Evolutionary conservation across 345 rosid genomes (phyloP).

Genomic region (Brassica incana): DNA sequence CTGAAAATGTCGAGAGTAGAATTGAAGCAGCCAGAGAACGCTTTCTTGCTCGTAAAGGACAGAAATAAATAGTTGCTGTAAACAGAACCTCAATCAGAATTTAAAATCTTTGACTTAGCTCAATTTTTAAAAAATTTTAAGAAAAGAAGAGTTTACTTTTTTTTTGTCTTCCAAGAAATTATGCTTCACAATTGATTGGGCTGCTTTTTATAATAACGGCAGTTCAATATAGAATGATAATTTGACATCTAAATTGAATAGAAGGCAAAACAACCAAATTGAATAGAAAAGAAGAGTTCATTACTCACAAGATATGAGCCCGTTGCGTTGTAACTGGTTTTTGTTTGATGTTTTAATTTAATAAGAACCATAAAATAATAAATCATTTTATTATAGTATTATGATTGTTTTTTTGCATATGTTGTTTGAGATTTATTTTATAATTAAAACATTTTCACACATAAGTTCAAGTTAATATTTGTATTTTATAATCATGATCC

Average conservation of each 20-base stretch:
- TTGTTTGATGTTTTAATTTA: no score
- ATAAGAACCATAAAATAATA: no score
- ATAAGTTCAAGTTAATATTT: no score
- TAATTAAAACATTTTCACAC: no score
- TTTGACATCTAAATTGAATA: not conserved
- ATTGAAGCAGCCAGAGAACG: constrained; percentile 89
- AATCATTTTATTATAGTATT: no score
- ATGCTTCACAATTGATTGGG: no score
- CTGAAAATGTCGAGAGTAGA: constrained; percentile 51
- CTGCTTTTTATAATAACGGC: no score
- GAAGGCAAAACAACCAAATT: not conserved
- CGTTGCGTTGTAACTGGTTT: no score
- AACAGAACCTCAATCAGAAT: not conserved
- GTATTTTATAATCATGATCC: no score
- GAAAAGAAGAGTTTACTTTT: not conserved
- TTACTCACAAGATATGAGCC: no score
- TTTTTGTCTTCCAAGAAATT: not conserved
- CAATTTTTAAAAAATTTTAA: not conserved
- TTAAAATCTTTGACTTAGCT: not conserved
- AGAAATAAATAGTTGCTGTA: constrained; percentile 41
- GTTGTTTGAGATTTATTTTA: no score
- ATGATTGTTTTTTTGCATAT: no score
- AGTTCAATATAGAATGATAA: not conserved
- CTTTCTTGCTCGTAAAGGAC: constrained; percentile 82
- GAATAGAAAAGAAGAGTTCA: not conserved